Evolutionary conservation across 1,139 yeast species (phyloP), one percentile per base, ranked within the genome.

Genomic region (Sugiyamaella xylanicola): DNA sequence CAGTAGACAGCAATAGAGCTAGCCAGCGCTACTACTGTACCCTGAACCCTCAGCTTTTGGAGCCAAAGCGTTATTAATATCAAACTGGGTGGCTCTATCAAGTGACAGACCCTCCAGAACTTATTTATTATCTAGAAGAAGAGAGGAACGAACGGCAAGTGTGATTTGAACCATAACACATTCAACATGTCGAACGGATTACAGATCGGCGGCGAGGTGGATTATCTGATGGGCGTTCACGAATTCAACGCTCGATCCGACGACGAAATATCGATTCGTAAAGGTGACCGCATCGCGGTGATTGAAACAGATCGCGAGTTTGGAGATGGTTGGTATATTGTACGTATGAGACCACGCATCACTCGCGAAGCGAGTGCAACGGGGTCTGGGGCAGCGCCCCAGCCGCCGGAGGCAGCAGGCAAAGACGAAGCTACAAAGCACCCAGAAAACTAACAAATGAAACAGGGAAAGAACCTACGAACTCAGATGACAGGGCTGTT

Each of bases 251-350:
- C 95, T 51, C 79, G 98, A 53, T 77, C 92, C 59, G 96, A 90
- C 22, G 99, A 95, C 71, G 99, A 93, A 72, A 76, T 93, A 48
- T 82, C 85, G 47, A 77, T 93, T 61, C 79, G 77, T 51, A 83
- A 87, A 22, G 98, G 98, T 22, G 98, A 93, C 66, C 85, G 83
- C 61, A 80, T 95, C 55, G 95, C 91, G 69, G 91, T 93, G 15
- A 80, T 95, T 25, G 90, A 95, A 44, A 97, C 91, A 70, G 99
- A 93, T 72, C 82, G 85, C 60, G 97, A 89, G 66, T 93, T 87
- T 71, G 87, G 89, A 63, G 99, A 93, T 70, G 98, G 98, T n/a
- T 93, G 99, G 99, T 93, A 86, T 67, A 81, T 81, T 61, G 78
- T 67, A 65, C 49, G 72, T 62, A 13, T n/a, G 32, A 25, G 32